Percentiles rank a stretch among this genome's conserved stretches.
These are phyloP conservation scores for Babesia ovata DNA, from an alignment of 169 alveolate genomes.

Conservation along the genomic window DNA sequence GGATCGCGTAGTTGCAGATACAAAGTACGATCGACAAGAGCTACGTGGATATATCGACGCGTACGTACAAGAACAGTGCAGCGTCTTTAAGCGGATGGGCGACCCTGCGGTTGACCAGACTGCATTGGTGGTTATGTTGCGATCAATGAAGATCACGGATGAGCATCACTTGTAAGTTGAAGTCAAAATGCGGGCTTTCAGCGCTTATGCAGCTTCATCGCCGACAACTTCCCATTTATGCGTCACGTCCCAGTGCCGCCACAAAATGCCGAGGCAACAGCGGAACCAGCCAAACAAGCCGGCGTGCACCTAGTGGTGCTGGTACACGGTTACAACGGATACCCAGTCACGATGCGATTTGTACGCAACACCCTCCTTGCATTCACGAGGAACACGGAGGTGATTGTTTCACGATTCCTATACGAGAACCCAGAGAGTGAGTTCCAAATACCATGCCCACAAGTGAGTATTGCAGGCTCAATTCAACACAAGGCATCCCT, in stretches of 20 bases:
- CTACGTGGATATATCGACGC: not conserved
- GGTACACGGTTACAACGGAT: conserved; percentile 39
- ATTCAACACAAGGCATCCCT: conserved; percentile 8
- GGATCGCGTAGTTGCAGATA: not conserved
- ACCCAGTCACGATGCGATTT: conserved; percentile 21
- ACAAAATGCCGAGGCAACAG: not conserved
- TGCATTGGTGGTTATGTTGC: not conserved
- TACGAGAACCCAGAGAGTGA: conserved; percentile 23
- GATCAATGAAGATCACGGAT: conserved; percentile 17
- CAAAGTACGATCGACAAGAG: not conserved
- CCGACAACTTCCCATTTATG: conserved; percentile 27
- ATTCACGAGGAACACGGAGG: conserved; percentile 1
- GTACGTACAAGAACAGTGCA: not conserved
- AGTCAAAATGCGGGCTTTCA: not conserved
- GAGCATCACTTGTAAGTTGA: conserved; percentile 36
- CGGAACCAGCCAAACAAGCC: not conserved
- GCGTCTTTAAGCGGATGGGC: not conserved
- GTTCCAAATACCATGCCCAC: not conserved
- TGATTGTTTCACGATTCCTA: conserved; percentile 4
- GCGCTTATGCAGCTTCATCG: conserved; percentile 7
- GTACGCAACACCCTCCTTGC: conserved; percentile 4
- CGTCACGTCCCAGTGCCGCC: conserved; percentile 1
- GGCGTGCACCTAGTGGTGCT: conserved; percentile 25
- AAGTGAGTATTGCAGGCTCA: conserved; percentile 1
- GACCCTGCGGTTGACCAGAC: conserved; percentile 1